Base-by-base conservation (phyloP, 306 rosid species). In the Fragaria iinumae region DNA sequence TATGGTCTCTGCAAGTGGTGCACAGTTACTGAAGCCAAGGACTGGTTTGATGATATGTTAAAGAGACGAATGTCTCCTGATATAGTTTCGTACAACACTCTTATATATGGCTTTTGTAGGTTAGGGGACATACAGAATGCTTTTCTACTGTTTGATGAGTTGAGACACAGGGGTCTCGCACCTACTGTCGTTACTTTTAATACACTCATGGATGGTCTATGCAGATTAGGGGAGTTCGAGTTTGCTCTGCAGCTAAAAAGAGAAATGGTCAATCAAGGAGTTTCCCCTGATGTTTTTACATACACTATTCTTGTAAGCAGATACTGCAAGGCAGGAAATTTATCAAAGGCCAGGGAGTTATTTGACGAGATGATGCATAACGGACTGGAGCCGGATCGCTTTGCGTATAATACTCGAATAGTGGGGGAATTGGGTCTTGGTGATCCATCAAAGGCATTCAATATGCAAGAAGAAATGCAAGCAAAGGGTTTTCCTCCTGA, bases 391-490 rank as follows among this genome's bases (percentile, higher is more conserved):
- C 96, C 94, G 0, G 98, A 93, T 76, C 86, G 84, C 45, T 80
- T 68, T 83, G 89, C 94, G 0, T 93, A 89, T 69, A 86, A 75
- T 68, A 89, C 98, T 75, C 85, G 83, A 70, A 85, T 90, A 48
- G 91, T 80, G 11, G 94, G 90, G 77, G 91, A 93, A 53, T 67
- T 93, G 81, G 84, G 78, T 83, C 84, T 88, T 17, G 98, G 94
- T 59, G 89, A 90, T 76, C 57, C 87, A 66, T 86, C 71, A 11
- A 65, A 57, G 77, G 94, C 96, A 67, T 85, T 84, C 71, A 87
- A 86, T 27, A 81, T 90, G 89, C 88, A 83, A 74, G 96, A 90
- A 80, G 96, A 93, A 77, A 93, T 93, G 94, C 82, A 77, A 47
- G 88, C 88, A 48, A 71, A 67, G 76, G 94, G 94, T 48, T 82